These are phyloP conservation scores for Trypanosoma melophagium DNA, from an alignment of 208 protist genomes.

Conservation along the genomic window DNA sequence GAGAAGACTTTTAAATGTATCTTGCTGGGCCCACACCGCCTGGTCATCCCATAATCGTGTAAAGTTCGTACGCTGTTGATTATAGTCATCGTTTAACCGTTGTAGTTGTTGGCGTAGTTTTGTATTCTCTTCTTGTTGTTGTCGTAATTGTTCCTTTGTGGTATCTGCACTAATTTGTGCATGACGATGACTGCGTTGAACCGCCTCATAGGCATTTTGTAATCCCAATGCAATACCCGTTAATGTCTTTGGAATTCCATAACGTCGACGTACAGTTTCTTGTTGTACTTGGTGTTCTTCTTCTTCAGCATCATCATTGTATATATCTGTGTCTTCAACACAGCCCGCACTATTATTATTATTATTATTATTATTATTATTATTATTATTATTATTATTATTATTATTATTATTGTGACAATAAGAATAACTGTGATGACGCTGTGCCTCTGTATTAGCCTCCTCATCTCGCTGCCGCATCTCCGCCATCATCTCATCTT, in stretches of 20 bases:
- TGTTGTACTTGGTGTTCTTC: neutral
- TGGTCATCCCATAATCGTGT: slow-evolving; percentile 35
- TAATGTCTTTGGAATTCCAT: slow-evolving; percentile 20
- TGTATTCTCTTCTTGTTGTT: slow-evolving; percentile 12
- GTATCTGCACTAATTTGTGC: neutral
- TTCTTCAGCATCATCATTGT: neutral
- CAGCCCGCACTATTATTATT: neutral
- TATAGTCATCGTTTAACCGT: slow-evolving; percentile 15
- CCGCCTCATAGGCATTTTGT: slow-evolving; percentile 15
- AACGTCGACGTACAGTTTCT: neutral
- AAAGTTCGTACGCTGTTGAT: slow-evolving; percentile 41
- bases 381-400: neutral
- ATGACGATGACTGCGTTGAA: slow-evolving; percentile 12
- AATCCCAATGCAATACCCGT: slow-evolving; percentile 15
- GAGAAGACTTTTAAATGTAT: slow-evolving; percentile 56
- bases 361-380: neutral
- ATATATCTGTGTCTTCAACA: neutral
- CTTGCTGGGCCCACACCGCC: slow-evolving; percentile 20
- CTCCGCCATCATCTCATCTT: slow-evolving; percentile 18
- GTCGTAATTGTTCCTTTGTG: slow-evolving; percentile 1
- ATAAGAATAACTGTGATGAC: neutral
- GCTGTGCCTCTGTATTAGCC: slow-evolving; percentile 4
- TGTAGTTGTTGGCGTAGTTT: slow-evolving; percentile 10
- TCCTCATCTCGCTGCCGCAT: slow-evolving; percentile 4
- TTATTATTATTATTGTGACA: neutral